These are phyloP conservation scores for Chenopodium berlandieri DNA, from an alignment of 148 eudicot species.

Conservation along the genomic window DNA sequence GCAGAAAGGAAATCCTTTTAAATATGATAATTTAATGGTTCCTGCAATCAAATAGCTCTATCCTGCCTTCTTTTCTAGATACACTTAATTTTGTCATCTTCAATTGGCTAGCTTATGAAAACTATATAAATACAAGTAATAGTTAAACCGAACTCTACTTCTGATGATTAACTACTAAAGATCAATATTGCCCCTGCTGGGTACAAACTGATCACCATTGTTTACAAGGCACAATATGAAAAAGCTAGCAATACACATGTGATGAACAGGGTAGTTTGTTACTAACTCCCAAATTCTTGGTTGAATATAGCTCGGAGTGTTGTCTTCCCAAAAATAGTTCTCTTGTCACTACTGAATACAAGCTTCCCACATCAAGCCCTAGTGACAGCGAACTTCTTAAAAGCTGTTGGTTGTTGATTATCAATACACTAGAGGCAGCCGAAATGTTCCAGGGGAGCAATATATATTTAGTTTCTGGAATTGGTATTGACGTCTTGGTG, in stretches of 20 bases:
- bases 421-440: background rate
- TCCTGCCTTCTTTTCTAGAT: no score
- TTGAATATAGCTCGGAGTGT: constrained; percentile 22
- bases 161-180: background rate
- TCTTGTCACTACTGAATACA: constrained; percentile 48
- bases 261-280: background rate
- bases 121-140: background rate
- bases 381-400: constrained; percentile 59
- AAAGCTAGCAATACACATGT: constrained; percentile 1
- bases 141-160: background rate
- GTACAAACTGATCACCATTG: background rate
- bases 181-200: background rate
- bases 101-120: background rate
- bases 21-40: constrained; percentile 30
- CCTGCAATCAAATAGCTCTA: constrained; percentile 7
- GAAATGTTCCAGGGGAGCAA: background rate
- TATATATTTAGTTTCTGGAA: constrained; percentile 6
- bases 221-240: background rate
- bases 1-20: constrained; percentile 60
- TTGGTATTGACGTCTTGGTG: background rate
- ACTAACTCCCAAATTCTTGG: constrained; percentile 29
- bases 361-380: constrained; percentile 70
- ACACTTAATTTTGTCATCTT: background rate
- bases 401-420: constrained; percentile 66
- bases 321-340: constrained; percentile 57